Conservation (phyloP, 73 alveolate genomes). For the Blepharisma japonicum region DNA sequence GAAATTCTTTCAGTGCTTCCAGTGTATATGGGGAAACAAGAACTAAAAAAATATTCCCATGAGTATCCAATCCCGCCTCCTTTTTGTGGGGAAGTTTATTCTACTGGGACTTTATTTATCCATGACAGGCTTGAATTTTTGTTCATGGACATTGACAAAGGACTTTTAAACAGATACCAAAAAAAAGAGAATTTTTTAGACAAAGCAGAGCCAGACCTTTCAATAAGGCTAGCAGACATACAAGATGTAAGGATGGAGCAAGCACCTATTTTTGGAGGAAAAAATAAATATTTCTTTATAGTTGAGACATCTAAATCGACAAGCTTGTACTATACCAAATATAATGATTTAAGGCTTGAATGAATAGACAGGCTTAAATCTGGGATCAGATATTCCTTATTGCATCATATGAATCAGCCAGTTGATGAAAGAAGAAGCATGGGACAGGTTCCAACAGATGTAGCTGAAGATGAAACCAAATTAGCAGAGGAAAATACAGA, state of each 20-base stretch:
- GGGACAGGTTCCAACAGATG: neutral
- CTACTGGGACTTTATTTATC: neutral
- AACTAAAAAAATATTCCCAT: neutral
- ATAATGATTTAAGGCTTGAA: neutral
- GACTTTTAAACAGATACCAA: neutral
- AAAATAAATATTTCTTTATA: neutral
- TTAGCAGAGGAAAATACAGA: neutral
- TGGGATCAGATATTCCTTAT: too few relatives aligned
- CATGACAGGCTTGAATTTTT: conserved; percentile 8
- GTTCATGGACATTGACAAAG: conserved; percentile 1
- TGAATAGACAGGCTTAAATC: neutral
- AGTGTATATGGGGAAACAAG: neutral
- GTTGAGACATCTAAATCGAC: conserved; percentile 3
- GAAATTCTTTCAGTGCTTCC: neutral
- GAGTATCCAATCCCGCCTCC: neutral
- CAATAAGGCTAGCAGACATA: neutral
- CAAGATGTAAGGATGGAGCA: conserved; percentile 2
- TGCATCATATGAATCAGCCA: too few relatives aligned
- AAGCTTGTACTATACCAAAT: neutral
- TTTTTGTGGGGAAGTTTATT: neutral
- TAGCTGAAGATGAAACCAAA: neutral
- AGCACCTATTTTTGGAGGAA: neutral
- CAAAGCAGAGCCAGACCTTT: neutral
- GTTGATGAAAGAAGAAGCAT: too few relatives aligned
- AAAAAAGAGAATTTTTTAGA: conserved; percentile 10